These are phyloP conservation scores for Naegleria fowleri DNA, from an alignment of 208 protist genomes.

Conservation along the genomic window DNA sequence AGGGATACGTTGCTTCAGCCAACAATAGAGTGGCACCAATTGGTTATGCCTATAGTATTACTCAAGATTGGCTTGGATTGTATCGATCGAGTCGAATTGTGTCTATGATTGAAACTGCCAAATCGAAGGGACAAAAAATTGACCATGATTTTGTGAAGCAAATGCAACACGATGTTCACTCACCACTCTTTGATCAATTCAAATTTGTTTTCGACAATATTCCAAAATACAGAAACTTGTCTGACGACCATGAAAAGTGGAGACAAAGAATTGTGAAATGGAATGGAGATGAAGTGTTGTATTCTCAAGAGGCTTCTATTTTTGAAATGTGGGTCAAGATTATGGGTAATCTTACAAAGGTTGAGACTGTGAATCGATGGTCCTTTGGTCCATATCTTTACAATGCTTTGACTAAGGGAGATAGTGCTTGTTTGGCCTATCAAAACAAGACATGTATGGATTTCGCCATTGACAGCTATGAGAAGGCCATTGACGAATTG, in stretches of 20 bases:
- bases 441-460: neutral
- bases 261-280: neutral
- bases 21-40: slow-evolving; percentile 12
- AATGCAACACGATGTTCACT: slow-evolving; percentile 6
- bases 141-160: neutral
- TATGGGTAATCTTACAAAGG: neutral
- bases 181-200: neutral
- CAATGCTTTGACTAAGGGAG: neutral
- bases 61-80: neutral
- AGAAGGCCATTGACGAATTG: neutral
- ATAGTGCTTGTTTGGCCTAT: neutral
- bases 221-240: neutral
- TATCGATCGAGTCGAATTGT: neutral
- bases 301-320: neutral
- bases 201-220: neutral
- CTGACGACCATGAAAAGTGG: neutral
- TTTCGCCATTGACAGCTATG: neutral
- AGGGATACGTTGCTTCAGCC: neutral
- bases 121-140: neutral
- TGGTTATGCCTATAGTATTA: neutral
- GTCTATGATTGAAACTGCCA: neutral
- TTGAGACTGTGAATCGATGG: neutral
- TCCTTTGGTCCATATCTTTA: neutral
- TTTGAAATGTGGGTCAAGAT: slow-evolving; percentile 7
- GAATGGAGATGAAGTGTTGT: neutral